phyloP scores from a whole-genome alignment of 441 rosid genomes.

The Flueggea neowawraea region DNA sequence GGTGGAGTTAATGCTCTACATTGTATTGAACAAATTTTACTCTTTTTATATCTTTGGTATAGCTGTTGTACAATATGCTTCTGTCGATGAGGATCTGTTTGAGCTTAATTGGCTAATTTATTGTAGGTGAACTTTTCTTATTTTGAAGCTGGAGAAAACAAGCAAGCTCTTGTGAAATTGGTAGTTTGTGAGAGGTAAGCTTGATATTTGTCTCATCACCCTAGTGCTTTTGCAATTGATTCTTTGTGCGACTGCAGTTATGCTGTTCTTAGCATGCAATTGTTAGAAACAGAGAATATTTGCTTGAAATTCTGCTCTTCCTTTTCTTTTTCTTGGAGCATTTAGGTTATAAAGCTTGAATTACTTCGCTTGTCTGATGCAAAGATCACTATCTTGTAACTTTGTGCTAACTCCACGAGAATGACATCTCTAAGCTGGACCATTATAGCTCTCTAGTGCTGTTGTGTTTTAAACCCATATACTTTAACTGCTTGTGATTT shows the following conservation, averaged over 20 bases:
- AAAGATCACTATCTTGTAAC: background rate
- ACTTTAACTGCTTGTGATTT: background rate
- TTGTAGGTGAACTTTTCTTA: slow-evolving; percentile 93
- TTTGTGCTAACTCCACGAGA: background rate
- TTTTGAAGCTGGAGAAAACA: slow-evolving; percentile 87
- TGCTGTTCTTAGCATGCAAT: background rate
- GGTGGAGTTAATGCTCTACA: too few relatives aligned
- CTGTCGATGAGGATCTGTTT: background rate
- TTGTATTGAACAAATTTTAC: too few relatives aligned
- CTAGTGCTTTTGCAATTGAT: background rate
- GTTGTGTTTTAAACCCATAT: background rate
- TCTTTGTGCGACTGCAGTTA: background rate
- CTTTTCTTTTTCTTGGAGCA: too few relatives aligned
- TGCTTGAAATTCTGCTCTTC: background rate
- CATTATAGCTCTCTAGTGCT: background rate
- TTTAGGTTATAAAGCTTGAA: too few relatives aligned
- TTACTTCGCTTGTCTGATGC: too few relatives aligned
- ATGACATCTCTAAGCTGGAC: background rate
- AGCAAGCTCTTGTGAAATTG: slow-evolving; percentile 95
- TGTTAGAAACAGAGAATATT: background rate
- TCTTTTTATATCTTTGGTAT: too few relatives aligned
- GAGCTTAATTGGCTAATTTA: slow-evolving; percentile 10
- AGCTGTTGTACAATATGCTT: too few relatives aligned
- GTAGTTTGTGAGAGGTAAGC: slow-evolving; percentile 71
- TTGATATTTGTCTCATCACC: slow-evolving; percentile 4